Evolutionary conservation across 139 green algal species (phyloP).

Genomic region (Closterium sp.): DNA sequence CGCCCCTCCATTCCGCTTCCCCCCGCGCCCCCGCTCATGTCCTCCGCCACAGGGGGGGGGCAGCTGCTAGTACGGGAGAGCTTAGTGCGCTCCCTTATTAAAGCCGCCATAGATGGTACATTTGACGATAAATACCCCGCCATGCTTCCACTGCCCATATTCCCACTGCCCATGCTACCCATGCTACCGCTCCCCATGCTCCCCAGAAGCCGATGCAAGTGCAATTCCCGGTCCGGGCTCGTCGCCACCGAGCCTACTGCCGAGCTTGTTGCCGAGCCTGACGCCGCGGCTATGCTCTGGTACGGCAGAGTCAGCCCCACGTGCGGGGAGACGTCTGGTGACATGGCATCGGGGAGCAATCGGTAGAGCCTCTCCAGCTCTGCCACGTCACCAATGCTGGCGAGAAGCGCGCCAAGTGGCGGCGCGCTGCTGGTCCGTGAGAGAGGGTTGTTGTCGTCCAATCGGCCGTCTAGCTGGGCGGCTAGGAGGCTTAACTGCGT

Average conservation of each 20-base stretch:
- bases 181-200: not conserved
- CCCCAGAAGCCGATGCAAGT: not conserved
- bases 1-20: not conserved
- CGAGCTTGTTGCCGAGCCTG: not conserved
- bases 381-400: slow-evolving; percentile 19
- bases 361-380: slow-evolving; percentile 17
- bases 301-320: not conserved
- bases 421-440: slow-evolving; percentile 17
- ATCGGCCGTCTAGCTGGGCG: not conserved
- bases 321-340: not conserved
- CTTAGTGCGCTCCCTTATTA: slow-evolving; percentile 15
- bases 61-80: slow-evolving; percentile 35
- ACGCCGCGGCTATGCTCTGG: not conserved
- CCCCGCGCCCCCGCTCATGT: not conserved
- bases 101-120: not conserved
- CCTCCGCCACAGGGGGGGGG: slow-evolving; percentile 4
- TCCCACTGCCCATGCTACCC: not conserved
- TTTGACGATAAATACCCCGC: not conserved
- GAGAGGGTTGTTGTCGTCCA: not conserved
- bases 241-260: not conserved
- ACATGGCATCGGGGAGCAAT: not conserved
- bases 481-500: not conserved
- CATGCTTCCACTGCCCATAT: not conserved
- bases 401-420: slow-evolving; percentile 10
- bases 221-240: not conserved